Percentiles rank a stretch among this genome's conserved stretches.
These are phyloP conservation scores for Rhododendron kiyosumense DNA, from an alignment of 148 eudicot species.

Conservation along the genomic window DNA sequence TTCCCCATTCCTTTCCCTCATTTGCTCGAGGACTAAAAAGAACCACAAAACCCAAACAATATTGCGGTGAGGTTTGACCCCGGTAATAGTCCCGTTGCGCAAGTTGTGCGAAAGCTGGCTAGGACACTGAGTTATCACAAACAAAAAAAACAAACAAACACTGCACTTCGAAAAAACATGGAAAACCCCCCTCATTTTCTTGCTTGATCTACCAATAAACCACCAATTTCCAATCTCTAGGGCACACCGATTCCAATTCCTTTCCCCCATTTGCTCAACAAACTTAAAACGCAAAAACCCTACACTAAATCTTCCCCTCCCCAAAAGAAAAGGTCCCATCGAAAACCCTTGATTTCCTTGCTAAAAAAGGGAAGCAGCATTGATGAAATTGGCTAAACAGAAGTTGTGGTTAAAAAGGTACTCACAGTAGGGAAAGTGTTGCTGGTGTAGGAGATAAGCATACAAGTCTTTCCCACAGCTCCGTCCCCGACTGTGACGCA, in stretches of 20 bases:
- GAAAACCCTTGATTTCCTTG: background rate
- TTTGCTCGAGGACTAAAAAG: background rate
- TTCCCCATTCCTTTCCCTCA: background rate
- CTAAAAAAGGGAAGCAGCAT: background rate
- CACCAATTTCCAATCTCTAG: background rate
- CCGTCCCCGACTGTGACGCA: conserved; percentile 51
- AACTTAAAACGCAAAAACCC: background rate
- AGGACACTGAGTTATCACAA: background rate
- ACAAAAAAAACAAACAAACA: background rate
- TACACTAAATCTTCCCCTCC: background rate
- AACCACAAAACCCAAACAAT: background rate
- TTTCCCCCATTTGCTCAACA: background rate
- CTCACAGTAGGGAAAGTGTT: conserved; percentile 46
- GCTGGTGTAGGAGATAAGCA: conserved; percentile 47
- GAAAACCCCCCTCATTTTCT: background rate
- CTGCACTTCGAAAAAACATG: background rate
- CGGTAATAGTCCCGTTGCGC: too few relatives aligned
- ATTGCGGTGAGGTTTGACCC: too few relatives aligned
- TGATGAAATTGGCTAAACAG: background rate
- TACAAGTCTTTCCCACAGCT: conserved; percentile 47
- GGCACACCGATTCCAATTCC: background rate
- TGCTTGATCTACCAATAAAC: background rate
- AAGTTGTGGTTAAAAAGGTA: background rate
- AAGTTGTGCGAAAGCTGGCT: background rate
- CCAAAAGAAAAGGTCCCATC: background rate